These are phyloP conservation scores for Sugiyamaella smithiae DNA, from an alignment of 805 yeast species.

Conservation along the genomic window DNA sequence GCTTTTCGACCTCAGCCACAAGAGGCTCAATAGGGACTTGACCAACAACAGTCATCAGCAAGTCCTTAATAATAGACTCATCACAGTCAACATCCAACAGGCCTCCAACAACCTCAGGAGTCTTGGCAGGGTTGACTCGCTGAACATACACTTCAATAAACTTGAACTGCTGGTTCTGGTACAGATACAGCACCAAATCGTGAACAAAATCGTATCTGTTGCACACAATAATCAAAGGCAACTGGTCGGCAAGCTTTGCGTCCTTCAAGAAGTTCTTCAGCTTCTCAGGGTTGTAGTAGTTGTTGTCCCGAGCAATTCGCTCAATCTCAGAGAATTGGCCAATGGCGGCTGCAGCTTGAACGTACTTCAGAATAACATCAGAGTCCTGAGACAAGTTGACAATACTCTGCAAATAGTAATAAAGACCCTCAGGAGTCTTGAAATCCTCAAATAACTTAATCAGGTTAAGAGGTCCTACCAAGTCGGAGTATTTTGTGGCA, in stretches of 20 bases:
- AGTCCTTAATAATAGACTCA: conserved; percentile 75
- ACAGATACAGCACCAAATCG: conserved; percentile 87
- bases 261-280: conserved; percentile 97
- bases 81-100: conserved; percentile 97
- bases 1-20: conserved; percentile 92
- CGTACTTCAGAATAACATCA: conserved; percentile 93
- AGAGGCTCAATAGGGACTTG: conserved; percentile 89
- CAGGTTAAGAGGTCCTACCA: conserved; percentile 80
- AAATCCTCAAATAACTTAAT: conserved; percentile 91
- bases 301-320: conserved; percentile 91
- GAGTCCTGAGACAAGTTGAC: conserved; percentile 93
- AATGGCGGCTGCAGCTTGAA: conserved; percentile 87
- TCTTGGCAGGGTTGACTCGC: conserved; percentile 92
- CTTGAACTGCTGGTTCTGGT: conserved; percentile 93
- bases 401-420: conserved; percentile 88
- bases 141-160: conserved; percentile 97
- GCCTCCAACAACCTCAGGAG: conserved; percentile 96
- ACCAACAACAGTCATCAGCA: conserved; percentile 83
- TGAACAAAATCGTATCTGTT: conserved; percentile 90
- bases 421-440: conserved; percentile 89
- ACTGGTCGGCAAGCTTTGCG: conserved; percentile 87
- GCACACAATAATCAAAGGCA: conserved; percentile 94
- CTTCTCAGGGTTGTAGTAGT: conserved; percentile 92
- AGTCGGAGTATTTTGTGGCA: conserved; percentile 92
- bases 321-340: conserved; percentile 93